Base-by-base conservation (phyloP, 2,329 filamentous ascomycete species). In the Camillea tinctor region DNA sequence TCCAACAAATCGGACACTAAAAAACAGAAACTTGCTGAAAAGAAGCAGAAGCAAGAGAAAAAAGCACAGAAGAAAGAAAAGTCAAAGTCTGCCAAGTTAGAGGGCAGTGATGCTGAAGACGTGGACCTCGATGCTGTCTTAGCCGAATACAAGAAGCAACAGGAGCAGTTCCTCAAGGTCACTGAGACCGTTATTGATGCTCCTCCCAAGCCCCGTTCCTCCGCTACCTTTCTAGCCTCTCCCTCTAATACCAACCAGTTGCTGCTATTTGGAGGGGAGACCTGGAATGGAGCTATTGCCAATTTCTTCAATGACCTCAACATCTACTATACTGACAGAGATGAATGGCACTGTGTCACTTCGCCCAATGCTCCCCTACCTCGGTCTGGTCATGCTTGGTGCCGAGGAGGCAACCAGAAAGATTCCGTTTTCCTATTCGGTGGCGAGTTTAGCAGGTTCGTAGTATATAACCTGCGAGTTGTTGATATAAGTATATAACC, bases 311-410 rank as follows among this genome's bases (percentile, higher is more conserved):
- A 88, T 71, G 86, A 88, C 71, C 75, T 89, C 69, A 81, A 87
- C 76, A 79, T 89, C 66, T 89, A 89, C 76, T 84, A 95, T 76
- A 89, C 93, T 74, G 90, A 91, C 76, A 86, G 88, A 64, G 91
- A 96, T 75, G 89, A 95, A 74, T 99, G 95, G 95, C 89, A 91
- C 64, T 87, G 89, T 67, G 88, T 98, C 56, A 97, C 92, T 1
- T 93, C 88, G 63, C 93, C 93, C 3, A 99, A 99, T 75, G 90
- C 90, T 13, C 95, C 95, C 1, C 81, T 98, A 40, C 95, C 95
- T 13, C 84, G 95, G 61, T 94, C 90, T 61, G 95, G 95, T 2
- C 95, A 98, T 82, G 94, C 95, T 17, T 97, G 93, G 92, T 96
- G 92, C 70, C 86, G 93, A 60, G 93, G 91, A 59, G 91, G 90